Percentiles rank a stretch among this genome's conserved stretches.
Evolutionary conservation across 2,329 filamentous ascomycete species (phyloP).

Genomic region (Xylariaceae sp.): DNA sequence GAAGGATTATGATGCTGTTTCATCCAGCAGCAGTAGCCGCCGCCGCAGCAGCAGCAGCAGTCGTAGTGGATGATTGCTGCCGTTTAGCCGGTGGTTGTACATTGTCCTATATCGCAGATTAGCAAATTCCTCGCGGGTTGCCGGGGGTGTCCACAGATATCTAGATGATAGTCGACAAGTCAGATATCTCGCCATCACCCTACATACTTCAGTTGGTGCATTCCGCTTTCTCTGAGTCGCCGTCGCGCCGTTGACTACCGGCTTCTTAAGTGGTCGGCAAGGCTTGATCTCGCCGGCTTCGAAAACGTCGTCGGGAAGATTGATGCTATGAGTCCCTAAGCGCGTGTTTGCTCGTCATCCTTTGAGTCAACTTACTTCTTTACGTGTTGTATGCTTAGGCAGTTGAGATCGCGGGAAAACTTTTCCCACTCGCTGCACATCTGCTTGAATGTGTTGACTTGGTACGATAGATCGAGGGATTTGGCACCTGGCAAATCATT

Average conservation of each 20-base stretch:
- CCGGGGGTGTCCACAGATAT: constrained; percentile 17
- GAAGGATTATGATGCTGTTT: constrained; percentile 11
- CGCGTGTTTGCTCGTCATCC: constrained; percentile 12
- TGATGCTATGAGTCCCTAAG: constrained; percentile 53
- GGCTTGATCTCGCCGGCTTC: constrained; percentile 70
- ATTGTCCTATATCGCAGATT: constrained; percentile 25
- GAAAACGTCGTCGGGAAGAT: constrained; percentile 88
- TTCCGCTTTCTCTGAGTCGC: constrained; percentile 41
- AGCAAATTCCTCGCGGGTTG: constrained; percentile 20
- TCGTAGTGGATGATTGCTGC: constrained; percentile 28
- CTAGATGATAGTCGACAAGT: constrained; percentile 19
- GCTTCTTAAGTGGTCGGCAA: constrained; percentile 47
- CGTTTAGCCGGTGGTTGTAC: constrained; percentile 32
- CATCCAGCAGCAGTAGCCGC: constrained; percentile 28
- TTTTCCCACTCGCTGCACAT: constrained; percentile 70
- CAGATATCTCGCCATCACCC: constrained; percentile 24
- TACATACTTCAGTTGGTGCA: constrained; percentile 37
- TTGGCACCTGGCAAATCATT: constrained; percentile 51
- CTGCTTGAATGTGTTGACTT: constrained; percentile 82
- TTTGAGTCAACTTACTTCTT: constrained; percentile 61
- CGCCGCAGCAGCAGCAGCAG: constrained; percentile 8
- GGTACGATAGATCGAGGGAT: constrained; percentile 70
- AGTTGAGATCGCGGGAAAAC: constrained; percentile 69
- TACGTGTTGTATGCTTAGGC: constrained; percentile 74
- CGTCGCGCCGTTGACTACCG: constrained; percentile 35